Evolutionary conservation across 257 asterid species (phyloP), one percentile per base, ranked within the genome.

Genomic region (Gardenia jasminoides): DNA sequence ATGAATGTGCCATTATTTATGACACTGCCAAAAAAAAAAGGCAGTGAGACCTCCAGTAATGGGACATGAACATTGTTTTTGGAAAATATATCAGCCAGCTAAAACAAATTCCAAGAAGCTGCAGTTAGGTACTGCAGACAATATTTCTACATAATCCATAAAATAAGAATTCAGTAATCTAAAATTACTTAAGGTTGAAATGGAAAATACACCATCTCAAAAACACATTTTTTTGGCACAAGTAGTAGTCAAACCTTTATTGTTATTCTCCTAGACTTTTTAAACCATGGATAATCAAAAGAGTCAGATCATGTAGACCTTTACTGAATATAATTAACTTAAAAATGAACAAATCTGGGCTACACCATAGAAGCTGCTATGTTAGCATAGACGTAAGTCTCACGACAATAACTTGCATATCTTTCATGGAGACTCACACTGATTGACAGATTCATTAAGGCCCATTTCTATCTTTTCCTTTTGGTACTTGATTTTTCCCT

Each of bases 1-100:
- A 96, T 89, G 85, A 83, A 93, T 70, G 85, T 90, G 10, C 97
- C 97, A 64, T 84, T 89, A 78, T 96, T 92, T 81, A 81, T 85
- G 75, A 88, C 92, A 83, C 99, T 96, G 86, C 92, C n/a, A n/a
- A n/a, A n/a, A 88, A 86, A 36, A 70, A 84, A 80, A 86, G 41
- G 41, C 6, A 16, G 78, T 74, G 36, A 56, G 78, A 74, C 4
- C 31, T 76, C 70, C 9, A 11, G 8, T 39, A 70, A 39, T 67
- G 26, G 67, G 13, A 17, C n/a, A 68, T n/a, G 46, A 74, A 43
- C 20, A 43, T 26, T 10, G 72, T 13, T 61, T 28, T 30, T 61
- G 39, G 31, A 26, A 66, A 24, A 41, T 52, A 58, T 43, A 41
- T 16, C 30, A 72, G 8, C 26, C 62, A 44, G 15, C 28, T 54